phyloP scores from a whole-genome alignment of 768 basidiomycete genomes.

The Termitomyces sp. region DNA sequence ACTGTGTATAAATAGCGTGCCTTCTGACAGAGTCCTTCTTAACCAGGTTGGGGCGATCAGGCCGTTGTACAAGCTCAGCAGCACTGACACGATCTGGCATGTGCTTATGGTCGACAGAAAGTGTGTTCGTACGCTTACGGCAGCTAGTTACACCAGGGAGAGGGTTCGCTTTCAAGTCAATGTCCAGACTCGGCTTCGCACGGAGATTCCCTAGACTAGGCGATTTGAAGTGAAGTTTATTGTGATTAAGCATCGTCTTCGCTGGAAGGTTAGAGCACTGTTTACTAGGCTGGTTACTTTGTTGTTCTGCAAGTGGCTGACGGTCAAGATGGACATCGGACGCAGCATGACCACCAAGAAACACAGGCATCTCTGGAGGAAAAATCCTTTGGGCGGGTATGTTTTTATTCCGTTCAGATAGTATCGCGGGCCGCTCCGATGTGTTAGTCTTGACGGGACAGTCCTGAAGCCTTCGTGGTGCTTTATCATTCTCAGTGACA shows the following conservation, averaged over 20 bases:
- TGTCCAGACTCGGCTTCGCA: conserved; percentile 5
- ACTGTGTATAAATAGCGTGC: conserved; percentile 35
- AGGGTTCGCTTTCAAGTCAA: conserved; percentile 1
- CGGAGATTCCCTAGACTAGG: conserved; percentile 13
- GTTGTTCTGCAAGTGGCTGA: neutral
- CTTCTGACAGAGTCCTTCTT: conserved; percentile 23
- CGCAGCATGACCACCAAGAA: neutral
- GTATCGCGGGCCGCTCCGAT: neutral
- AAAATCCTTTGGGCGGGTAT: neutral
- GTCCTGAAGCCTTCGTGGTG: neutral
- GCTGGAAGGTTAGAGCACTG: neutral
- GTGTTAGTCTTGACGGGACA: neutral
- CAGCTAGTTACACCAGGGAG: conserved; percentile 18
- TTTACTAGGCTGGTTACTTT: conserved; percentile 1
- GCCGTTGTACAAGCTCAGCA: conserved; percentile 8
- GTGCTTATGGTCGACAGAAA: conserved; percentile 14
- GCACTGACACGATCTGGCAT: neutral
- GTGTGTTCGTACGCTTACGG: conserved; percentile 22
- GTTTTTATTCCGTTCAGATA: conserved; percentile 7
- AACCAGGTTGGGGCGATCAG: conserved; percentile 4
- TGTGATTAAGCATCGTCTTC: neutral
- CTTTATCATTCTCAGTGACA: conserved; percentile 6
- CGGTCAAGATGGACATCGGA: neutral
- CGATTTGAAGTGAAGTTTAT: conserved; percentile 9
- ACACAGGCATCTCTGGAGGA: neutral